These are phyloP conservation scores for Ulvella scutata DNA, from an alignment of 139 green algal species.

Conservation along the genomic window DNA sequence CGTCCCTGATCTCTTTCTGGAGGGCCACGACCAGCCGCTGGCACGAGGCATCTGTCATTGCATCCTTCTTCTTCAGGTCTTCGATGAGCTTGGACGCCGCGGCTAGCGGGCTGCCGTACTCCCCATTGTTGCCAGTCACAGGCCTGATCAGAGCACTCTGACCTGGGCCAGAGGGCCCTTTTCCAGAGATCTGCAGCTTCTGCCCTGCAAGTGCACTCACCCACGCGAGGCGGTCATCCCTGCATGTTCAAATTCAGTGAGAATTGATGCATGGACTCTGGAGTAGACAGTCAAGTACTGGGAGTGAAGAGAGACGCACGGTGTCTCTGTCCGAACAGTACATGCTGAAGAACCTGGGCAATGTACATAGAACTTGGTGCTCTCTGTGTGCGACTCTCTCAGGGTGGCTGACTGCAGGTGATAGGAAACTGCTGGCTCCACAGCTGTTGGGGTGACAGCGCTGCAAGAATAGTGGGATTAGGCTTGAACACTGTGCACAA, in stretches of 20 bases:
- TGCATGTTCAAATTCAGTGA: conserved; percentile 7
- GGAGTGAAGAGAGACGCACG: conserved; percentile 16
- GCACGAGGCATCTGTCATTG: neutral
- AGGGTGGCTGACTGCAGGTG: conserved; percentile 34
- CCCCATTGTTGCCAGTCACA: neutral
- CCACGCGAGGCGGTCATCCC: conserved; percentile 42
- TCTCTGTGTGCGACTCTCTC: conserved; percentile 25
- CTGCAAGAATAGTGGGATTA: neutral
- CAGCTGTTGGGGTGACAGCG: neutral
- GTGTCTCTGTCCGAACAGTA: conserved; percentile 25
- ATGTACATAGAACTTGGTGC: conserved; percentile 65
- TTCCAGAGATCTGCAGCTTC: conserved; percentile 19
- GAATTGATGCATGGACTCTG: neutral
- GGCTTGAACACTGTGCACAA: too few relatives aligned
- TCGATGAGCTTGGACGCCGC: conserved; percentile 6
- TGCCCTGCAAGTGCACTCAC: conserved; percentile 20
- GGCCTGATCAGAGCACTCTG: neutral
- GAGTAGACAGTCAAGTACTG: neutral
- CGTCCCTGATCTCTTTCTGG: neutral
- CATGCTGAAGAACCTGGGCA: conserved; percentile 9
- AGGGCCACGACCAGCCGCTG: neutral
- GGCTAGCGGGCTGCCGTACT: neutral
- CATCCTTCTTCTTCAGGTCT: neutral
- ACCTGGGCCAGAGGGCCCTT: conserved; percentile 3
- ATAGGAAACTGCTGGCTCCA: neutral